These are phyloP conservation scores for Cladophialophora exuberans DNA, from an alignment of 2,329 filamentous ascomycete species.

Conservation along the genomic window DNA sequence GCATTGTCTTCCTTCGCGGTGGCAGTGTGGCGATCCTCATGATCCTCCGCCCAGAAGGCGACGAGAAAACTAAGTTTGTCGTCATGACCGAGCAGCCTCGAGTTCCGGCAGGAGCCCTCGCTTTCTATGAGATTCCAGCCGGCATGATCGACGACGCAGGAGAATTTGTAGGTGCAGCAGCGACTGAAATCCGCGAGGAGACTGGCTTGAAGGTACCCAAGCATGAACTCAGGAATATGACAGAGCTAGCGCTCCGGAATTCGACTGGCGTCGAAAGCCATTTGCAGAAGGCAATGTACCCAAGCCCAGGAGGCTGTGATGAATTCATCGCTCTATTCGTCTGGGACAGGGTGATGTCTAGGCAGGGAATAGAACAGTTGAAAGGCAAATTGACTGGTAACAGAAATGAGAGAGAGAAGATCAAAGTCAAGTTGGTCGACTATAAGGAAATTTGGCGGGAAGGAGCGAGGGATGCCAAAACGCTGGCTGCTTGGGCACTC, in stretches of 20 bases:
- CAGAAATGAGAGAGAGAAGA: conserved; percentile 57
- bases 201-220: conserved; percentile 54
- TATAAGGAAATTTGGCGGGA: conserved; percentile 57
- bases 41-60: conserved; percentile 52
- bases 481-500: conserved; percentile 57
- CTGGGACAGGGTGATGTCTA: conserved; percentile 56
- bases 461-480: conserved; percentile 59
- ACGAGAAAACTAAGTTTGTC: conserved; percentile 48
- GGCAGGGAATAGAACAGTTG: conserved; percentile 52
- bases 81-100: conserved; percentile 61
- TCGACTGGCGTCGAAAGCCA: conserved; percentile 37
- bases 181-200: conserved; percentile 61
- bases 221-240: conserved; percentile 57
- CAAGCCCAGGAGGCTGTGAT: conserved; percentile 60
- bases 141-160: conserved; percentile 63
- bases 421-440: conserved; percentile 58
- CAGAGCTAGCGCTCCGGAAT: conserved; percentile 45
- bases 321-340: conserved; percentile 62
- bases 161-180: conserved; percentile 57
- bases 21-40: conserved; percentile 62
- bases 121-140: conserved; percentile 60
- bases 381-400: conserved; percentile 56
- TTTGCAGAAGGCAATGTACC: conserved; percentile 56
- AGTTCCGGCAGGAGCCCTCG: conserved; percentile 57
- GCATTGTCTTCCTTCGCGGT: conserved; percentile 60